phyloP scores from a whole-genome alignment of 2,329 filamentous ascomycete species.

The Hypocreales sp. region DNA sequence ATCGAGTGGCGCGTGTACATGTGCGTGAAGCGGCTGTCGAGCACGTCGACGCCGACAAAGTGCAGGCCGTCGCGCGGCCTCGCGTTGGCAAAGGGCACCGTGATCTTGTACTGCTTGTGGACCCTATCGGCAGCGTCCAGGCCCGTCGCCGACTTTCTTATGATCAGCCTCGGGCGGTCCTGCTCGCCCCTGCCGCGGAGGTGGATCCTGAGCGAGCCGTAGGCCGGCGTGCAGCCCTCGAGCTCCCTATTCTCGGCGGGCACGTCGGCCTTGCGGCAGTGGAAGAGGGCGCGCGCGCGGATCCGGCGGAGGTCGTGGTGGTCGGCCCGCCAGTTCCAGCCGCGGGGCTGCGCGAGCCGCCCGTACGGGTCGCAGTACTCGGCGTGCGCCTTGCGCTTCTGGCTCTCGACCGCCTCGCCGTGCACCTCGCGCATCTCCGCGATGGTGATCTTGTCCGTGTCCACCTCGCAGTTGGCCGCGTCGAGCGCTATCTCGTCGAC shows the following conservation, averaged over 20 bases:
- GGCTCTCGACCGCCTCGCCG: slow-evolving; percentile 19
- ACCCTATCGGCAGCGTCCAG: slow-evolving; percentile 19
- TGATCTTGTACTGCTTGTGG: slow-evolving; percentile 30
- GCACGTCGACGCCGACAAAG: slow-evolving; percentile 72
- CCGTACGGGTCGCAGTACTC: slow-evolving; percentile 51
- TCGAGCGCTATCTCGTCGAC: slow-evolving; percentile 44
- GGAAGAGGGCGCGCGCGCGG: slow-evolving; percentile 41
- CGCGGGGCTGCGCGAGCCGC: slow-evolving; percentile 41
- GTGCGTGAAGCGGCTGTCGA: slow-evolving; percentile 76
- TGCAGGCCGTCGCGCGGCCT: slow-evolving; percentile 76
- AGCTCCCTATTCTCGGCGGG: slow-evolving; percentile 38
- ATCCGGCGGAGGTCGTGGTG: slow-evolving; percentile 64
- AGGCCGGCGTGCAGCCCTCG: slow-evolving; percentile 38
- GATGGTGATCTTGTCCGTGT: slow-evolving; percentile 36
- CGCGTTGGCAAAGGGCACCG: slow-evolving; percentile 63
- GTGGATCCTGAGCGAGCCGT: slow-evolving; percentile 33
- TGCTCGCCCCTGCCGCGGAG: slow-evolving; percentile 23
- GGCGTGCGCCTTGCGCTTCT: slow-evolving; percentile 22
- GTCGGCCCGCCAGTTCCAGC: slow-evolving; percentile 48
- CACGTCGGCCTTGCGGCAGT: slow-evolving; percentile 34
- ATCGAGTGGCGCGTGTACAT: slow-evolving; percentile 75
- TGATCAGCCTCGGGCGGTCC: slow-evolving; percentile 24
- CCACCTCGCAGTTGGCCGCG: slow-evolving; percentile 46
- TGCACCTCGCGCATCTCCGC: slow-evolving; percentile 20
- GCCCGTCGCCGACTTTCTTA: slow-evolving; percentile 25